Percentiles rank a stretch among this genome's conserved stretches.
phyloP scores from a whole-genome alignment of 768 basidiomycete genomes.

The Rickenella mellea region DNA sequence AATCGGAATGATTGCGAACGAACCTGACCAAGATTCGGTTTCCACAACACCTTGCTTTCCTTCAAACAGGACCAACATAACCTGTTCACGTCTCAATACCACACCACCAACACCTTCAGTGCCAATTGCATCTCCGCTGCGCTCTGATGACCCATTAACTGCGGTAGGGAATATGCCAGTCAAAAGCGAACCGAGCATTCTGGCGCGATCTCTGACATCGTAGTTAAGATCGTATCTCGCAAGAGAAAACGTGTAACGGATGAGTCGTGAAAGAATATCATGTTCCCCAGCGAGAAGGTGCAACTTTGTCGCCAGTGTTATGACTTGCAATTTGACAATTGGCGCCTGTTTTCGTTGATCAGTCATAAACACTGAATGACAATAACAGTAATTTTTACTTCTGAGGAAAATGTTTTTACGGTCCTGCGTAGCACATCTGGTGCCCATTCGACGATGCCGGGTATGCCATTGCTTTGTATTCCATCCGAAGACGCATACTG shows the following conservation, averaged over 20 bases:
- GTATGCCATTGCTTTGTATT: conserved; percentile 23
- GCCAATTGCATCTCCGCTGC: conserved; percentile 26
- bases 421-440: conserved; percentile 83
- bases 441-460: conserved; percentile 67
- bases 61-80: conserved; percentile 67
- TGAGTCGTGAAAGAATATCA: conserved; percentile 40
- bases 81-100: conserved; percentile 73
- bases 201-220: conserved; percentile 84
- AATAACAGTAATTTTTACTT: conserved; percentile 37
- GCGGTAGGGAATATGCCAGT: conserved; percentile 31
- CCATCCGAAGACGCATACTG: conserved; percentile 56
- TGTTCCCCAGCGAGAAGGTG: conserved; percentile 56
- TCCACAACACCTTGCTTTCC: conserved; percentile 49
- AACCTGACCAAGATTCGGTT: conserved; percentile 24
- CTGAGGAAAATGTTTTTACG: conserved; percentile 60
- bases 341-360: conserved; percentile 30
- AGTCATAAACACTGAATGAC: conserved; percentile 1
- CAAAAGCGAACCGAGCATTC: conserved; percentile 69
- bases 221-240: conserved; percentile 85
- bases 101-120: conserved; percentile 57
- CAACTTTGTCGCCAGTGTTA: conserved; percentile 84
- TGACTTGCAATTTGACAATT: conserved; percentile 70
- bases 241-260: conserved; percentile 68
- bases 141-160: conserved; percentile 11
- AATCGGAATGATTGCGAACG: background rate